Conservation (phyloP, 352 stramenopile genomes). For the Globisporangium mamillatum region DNA sequence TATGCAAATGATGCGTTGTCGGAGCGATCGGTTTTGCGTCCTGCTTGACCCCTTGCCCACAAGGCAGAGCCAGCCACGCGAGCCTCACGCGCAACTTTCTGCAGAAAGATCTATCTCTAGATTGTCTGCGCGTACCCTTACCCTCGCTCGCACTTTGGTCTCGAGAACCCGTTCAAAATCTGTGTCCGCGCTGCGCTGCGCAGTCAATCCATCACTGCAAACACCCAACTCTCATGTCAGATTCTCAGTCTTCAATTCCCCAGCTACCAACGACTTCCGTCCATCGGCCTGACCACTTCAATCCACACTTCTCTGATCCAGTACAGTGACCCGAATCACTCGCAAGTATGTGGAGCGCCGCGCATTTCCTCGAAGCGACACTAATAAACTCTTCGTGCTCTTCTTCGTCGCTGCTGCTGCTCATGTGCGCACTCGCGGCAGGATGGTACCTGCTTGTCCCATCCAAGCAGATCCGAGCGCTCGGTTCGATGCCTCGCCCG, state of each 20-base stretch:
- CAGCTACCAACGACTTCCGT: neutral
- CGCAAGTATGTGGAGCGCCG: conserved; percentile 10
- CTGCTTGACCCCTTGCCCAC: no score
- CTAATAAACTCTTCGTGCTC: neutral
- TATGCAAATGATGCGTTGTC: no score
- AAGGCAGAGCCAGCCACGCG: no score
- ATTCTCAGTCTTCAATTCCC: neutral
- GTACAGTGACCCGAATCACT: neutral
- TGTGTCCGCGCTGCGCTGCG: no score
- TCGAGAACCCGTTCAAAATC: no score
- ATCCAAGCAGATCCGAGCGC: conserved; percentile 23
- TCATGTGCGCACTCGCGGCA: conserved; percentile 14
- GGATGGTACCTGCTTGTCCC: conserved; percentile 24
- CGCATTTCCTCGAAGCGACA: conserved; percentile 6
- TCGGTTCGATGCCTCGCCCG: conserved; percentile 29
- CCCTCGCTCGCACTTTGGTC: no score
- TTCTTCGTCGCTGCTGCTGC: conserved; percentile 15
- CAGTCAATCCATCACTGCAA: no score
- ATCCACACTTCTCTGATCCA: neutral
- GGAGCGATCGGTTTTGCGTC: no score
- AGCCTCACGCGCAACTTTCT: no score
- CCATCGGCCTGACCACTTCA: neutral
- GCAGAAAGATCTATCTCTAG: no score
- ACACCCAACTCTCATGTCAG: no score
- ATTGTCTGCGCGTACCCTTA: no score